Base-by-base conservation (phyloP, 202 grass and related monocot species). In the Dendrocalamus latiflorus region DNA sequence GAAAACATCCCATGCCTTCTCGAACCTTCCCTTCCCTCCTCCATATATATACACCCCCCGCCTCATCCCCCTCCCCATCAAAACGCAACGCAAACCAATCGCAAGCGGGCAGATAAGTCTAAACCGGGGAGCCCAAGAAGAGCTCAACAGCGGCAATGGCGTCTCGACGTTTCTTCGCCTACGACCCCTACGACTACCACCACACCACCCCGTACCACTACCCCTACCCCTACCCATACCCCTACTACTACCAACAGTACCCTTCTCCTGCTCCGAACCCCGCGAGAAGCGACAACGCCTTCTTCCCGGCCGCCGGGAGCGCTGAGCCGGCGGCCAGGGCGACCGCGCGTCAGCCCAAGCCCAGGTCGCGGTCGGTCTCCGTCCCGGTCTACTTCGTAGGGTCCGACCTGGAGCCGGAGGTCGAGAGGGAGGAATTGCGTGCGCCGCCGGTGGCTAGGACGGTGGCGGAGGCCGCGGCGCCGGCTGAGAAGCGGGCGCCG, bases 321-420 rank as follows among this genome's bases (percentile, higher is more conserved):
- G 6, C 18, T 9, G 10, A 64, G 30, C 72, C 70, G 68, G 20
- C 53, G 43, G 21, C 16, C 21, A 30, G 1, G 60, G 24, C 5
- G 25, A 18, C 26, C 14, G 20, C 20, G 81, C 69, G 2, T 12
- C 65, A 48, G 6, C 54, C 70, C 1, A 14, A 17, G 65, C 8
- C 28, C 0, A 84, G 88, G 59, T 28, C 84, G 7, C 70, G 38
- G 75, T 8, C 77, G 22, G 68, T 91, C 10, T 83, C 83, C 0
- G 65, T 95, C 2, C 93, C 93, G 0, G 53, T 95, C 16, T 62
- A 24, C 0, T 87, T 61, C 33, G 80, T 61, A 5, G 67, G 45
- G 5, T 61, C 85, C 0, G 72, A 82, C 0, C 0, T 55, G 18
- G 47, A 55, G 59, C 12, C 22, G 17, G 68, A 11, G 58, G 1